phyloP scores from a whole-genome alignment of 2,329 filamentous ascomycete species.

The Pseudogymnoascus sp. region DNA sequence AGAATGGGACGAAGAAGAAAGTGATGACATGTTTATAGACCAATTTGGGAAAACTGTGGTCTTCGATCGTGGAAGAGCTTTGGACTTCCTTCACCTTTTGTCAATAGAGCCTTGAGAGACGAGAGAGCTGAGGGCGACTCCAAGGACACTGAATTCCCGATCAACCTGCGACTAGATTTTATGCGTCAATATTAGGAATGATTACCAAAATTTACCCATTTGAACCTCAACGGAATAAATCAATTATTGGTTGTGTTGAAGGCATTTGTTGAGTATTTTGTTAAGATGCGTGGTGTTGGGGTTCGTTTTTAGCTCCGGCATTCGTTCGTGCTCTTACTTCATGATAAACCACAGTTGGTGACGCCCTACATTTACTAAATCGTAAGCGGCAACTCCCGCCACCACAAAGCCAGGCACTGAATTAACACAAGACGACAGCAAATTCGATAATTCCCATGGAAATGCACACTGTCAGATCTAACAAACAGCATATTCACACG shows the following conservation, averaged over 20 bases:
- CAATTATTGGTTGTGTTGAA: neutral
- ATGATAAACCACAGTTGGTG: slow-evolving; percentile 4
- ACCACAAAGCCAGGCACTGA: slow-evolving; percentile 6
- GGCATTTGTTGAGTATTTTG: neutral
- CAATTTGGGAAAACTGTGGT: neutral
- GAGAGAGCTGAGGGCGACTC: neutral
- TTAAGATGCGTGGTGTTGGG: neutral
- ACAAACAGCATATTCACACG: neutral
- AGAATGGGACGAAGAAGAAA: neutral
- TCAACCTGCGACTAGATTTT: neutral
- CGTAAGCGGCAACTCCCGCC: slow-evolving; percentile 7
- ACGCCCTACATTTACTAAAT: slow-evolving; percentile 8
- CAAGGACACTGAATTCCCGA: neutral
- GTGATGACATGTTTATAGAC: neutral
- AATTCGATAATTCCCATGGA: slow-evolving; percentile 4
- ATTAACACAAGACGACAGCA: slow-evolving; percentile 1
- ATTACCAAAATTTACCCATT: neutral
- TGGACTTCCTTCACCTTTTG: neutral
- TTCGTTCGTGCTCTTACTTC: neutral
- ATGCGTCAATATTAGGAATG: neutral
- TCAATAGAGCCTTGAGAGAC: neutral
- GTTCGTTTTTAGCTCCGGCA: neutral
- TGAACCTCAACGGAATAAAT: neutral
- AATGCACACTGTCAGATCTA: neutral
- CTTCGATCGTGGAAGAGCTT: neutral